Evolutionary conservation across 441 rosid species (phyloP).

Genomic region (Lagerstroemia fauriei): DNA sequence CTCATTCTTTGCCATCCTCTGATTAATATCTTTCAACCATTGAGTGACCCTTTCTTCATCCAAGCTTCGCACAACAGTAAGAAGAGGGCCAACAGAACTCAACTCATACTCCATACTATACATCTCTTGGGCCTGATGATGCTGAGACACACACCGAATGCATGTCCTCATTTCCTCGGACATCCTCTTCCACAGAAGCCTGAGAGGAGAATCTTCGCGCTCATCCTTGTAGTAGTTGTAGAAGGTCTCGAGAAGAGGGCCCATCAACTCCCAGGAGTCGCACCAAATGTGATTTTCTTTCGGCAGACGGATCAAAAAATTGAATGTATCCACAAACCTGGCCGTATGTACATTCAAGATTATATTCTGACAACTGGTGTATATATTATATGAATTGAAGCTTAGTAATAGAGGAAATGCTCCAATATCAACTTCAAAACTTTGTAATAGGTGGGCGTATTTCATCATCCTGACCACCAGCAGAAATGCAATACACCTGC

Average conservation of each 20-base stretch:
- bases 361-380: neutral
- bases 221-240: conserved; percentile 79
- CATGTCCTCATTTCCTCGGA: conserved; percentile 74
- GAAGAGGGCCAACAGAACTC: conserved; percentile 76
- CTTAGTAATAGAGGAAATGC: neutral
- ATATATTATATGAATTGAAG: neutral
- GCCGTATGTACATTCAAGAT: neutral
- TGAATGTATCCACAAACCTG: conserved; percentile 89
- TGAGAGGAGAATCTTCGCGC: conserved; percentile 73
- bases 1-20: conserved; percentile 48
- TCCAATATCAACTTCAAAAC: neutral
- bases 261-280: conserved; percentile 77
- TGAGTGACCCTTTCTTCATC: conserved; percentile 85
- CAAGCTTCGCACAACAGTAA: conserved; percentile 64
- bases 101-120: conserved; percentile 71
- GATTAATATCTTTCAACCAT: conserved; percentile 72
- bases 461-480: neutral
- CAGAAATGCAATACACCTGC: neutral
- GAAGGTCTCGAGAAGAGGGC: conserved; percentile 83
- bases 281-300: conserved; percentile 88
- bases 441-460: neutral
- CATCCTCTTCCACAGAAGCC: conserved; percentile 73
- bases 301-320: conserved; percentile 62
- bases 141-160: conserved; percentile 84
- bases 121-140: conserved; percentile 86